Conservation (phyloP, 2,329 filamentous ascomycete species). For the Trichoderma simmonsii region DNA sequence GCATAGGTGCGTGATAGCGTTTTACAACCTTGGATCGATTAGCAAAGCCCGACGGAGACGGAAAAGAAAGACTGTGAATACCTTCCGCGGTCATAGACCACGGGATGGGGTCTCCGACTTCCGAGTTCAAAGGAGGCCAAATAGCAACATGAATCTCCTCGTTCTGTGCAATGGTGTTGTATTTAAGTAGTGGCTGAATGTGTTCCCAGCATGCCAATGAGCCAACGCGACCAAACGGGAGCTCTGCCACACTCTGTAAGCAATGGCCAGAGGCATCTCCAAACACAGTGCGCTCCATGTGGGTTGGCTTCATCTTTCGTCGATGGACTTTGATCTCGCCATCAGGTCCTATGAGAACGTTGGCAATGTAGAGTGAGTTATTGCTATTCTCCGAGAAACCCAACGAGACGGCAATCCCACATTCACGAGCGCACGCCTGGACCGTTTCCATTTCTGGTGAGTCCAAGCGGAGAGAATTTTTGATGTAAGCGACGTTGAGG, state of each 20-base stretch:
- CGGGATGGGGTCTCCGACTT: neutral
- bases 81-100: conserved; percentile 14
- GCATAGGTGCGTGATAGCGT: conserved; percentile 12
- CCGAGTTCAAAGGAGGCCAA: neutral
- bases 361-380: neutral
- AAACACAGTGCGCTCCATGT: conserved; percentile 12
- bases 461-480: conserved; percentile 6
- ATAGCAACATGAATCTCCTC: neutral
- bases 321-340: conserved; percentile 6
- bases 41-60: neutral
- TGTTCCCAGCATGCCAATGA: neutral
- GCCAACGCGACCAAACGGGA: conserved; percentile 5
- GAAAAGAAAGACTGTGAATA: neutral
- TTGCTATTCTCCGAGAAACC: conserved; percentile 12
- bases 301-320: conserved; percentile 9
- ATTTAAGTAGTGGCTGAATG: conserved; percentile 8
- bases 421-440: neutral
- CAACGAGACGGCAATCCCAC: neutral
- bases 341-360: neutral
- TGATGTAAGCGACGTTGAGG: conserved; percentile 4
- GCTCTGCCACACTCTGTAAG: neutral
- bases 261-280: neutral
- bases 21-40: neutral
- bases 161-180: neutral
- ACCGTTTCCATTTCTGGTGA: conserved; percentile 2